Evolutionary conservation across 2,329 filamentous ascomycete genomes (phyloP).

Genomic region (Colletotrichum magnum): DNA sequence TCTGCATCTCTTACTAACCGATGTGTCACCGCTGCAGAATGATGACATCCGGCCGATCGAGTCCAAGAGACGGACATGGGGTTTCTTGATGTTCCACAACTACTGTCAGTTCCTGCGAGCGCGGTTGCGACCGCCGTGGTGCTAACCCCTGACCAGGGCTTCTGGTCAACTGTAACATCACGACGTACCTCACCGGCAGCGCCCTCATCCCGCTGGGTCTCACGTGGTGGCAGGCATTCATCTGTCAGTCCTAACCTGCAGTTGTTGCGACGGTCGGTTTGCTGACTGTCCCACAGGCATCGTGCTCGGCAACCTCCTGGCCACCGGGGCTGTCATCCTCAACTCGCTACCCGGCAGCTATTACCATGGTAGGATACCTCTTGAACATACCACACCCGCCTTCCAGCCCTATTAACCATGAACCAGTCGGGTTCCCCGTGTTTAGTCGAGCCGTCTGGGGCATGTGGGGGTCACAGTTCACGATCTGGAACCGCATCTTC

Average conservation of each 20-base stretch:
- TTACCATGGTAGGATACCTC: constrained; percentile 53
- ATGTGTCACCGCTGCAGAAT: constrained; percentile 50
- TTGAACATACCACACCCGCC: no score
- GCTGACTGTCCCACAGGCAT: constrained; percentile 44
- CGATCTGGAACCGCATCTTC: constrained; percentile 56
- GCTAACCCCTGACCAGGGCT: constrained; percentile 52
- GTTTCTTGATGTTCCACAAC: constrained; percentile 58
- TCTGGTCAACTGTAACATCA: constrained; percentile 62
- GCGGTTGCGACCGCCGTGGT: neutral
- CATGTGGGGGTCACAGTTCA: constrained; percentile 46
- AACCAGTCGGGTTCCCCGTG: constrained; percentile 50
- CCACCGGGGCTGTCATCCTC: constrained; percentile 54
- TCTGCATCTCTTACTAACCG: neutral
- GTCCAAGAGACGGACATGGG: constrained; percentile 58
- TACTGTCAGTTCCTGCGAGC: constrained; percentile 51
- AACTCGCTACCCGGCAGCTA: constrained; percentile 60
- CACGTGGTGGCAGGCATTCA: constrained; percentile 59
- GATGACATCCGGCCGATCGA: constrained; percentile 66
- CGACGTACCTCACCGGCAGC: constrained; percentile 57
- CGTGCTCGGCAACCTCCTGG: constrained; percentile 55
- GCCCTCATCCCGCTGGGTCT: constrained; percentile 57
- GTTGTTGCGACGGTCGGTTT: neutral
- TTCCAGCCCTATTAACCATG: neutral
- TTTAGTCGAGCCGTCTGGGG: constrained; percentile 51
- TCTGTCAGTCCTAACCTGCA: constrained; percentile 46